Conservation (phyloP, 768 basidiomycete genomes). For the Lactarius vividus region DNA sequence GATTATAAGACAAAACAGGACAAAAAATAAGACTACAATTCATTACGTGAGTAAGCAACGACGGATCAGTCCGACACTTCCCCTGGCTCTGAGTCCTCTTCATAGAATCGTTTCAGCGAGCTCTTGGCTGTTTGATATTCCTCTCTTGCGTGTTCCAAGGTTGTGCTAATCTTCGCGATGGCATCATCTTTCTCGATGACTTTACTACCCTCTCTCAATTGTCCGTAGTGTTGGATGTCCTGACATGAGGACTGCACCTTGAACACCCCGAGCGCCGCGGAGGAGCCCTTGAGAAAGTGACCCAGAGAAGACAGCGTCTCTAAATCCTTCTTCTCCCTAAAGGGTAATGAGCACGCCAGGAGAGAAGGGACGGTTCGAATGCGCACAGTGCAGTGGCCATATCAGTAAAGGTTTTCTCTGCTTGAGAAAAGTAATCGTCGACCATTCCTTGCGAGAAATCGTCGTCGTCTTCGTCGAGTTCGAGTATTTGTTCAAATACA, state of each 20-base stretch:
- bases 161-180: slow-evolving; percentile 16
- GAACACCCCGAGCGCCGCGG: slow-evolving; percentile 84
- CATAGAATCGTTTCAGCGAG: slow-evolving; percentile 20
- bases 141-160: slow-evolving; percentile 18
- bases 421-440: slow-evolving; percentile 78
- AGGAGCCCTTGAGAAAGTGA: slow-evolving; percentile 97
- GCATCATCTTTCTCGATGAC: slow-evolving; percentile 12
- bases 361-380: not conserved
- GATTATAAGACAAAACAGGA: not conserved
- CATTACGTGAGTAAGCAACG: not conserved
- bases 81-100: not conserved
- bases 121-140: slow-evolving; percentile 22
- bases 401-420: slow-evolving; percentile 64
- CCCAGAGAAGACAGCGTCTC: slow-evolving; percentile 67
- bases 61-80: not conserved
- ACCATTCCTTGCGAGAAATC: slow-evolving; percentile 83
- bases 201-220: not conserved
- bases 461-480: slow-evolving; percentile 84
- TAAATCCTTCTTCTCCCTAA: slow-evolving; percentile 52
- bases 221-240: slow-evolving; percentile 78
- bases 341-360: slow-evolving; percentile 44
- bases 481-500: slow-evolving; percentile 82
- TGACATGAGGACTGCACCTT: slow-evolving; percentile 86
- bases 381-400: slow-evolving; percentile 56
- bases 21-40: not conserved